Base-by-base conservation (phyloP, 208 protist genomes). In the Crithidia thermophila region DNA sequence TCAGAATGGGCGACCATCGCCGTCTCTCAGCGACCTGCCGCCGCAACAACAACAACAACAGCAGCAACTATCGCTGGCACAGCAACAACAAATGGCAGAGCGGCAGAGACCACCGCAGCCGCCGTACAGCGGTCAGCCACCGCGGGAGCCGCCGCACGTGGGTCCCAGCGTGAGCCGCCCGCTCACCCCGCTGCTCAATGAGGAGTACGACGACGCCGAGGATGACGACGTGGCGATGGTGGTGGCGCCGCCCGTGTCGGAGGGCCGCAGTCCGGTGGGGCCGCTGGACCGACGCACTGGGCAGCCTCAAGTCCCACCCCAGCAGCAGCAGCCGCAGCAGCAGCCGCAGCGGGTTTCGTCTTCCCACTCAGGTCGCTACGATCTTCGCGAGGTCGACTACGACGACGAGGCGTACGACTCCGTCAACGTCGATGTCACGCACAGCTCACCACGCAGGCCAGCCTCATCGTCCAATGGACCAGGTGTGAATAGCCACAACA, bases 361-460 rank as follows among this genome's bases (percentile, higher is more conserved):
- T 6, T 65, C 46, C 1, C 45, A 55, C 36, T 74, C 68, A 8
- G 68, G 59, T 25, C 51, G 51, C 23, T 78, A 76, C 50, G 61
- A 75, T 34, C 39, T 77, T 27, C 65, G 68, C n/a, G 78, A 84
- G 33, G 68, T 76, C 10, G 16, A 53, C 51, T 66, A 79, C 39
- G 80, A 82, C 55, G 58, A 68, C 21, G 61, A 65, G 49, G 47
- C 34, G 9, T 57, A 40, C 27, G 53, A 52, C 23, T 43, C 40
- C 10, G 50, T 34, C n/a, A 43, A 63, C 20, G 43, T 28, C 16
- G 50, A 78, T 21, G 34, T 51, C 11, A 53, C 27, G 47, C 10
- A 18, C 37, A 63, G 46, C 46, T 49, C 37, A 1, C 58, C 37
- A 30, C 53, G 59, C 21, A 36, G 42, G 4, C 25, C 34, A 7